phyloP scores from a whole-genome alignment of 768 basidiomycete genomes.

The Lepiota venenata region DNA sequence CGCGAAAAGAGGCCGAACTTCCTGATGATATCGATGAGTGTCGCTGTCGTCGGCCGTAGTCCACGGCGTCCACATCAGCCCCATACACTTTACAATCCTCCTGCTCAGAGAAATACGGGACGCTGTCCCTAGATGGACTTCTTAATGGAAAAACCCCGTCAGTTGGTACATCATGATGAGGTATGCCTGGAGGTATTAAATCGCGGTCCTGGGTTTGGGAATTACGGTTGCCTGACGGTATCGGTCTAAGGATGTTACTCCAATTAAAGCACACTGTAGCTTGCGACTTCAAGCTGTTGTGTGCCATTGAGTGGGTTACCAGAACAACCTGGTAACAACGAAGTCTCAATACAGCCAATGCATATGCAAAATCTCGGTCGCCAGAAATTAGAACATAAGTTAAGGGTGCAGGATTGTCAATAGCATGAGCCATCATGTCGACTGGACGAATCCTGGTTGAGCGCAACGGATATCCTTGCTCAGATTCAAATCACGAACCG shows the following conservation, averaged over 20 bases:
- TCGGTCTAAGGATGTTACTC: constrained; percentile 11
- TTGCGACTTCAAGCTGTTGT: constrained; percentile 48
- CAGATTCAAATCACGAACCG: constrained; percentile 15
- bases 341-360: constrained; percentile 52
- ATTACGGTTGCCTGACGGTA: neutral
- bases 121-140: neutral
- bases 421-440: constrained; percentile 65
- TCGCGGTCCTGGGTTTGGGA: neutral
- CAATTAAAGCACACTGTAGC: constrained; percentile 52
- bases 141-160: neutral
- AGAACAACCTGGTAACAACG: constrained; percentile 52
- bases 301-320: constrained; percentile 37
- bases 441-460: constrained; percentile 30
- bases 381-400: constrained; percentile 64
- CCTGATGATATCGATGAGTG: neutral
- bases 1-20: neutral
- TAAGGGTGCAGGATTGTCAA: constrained; percentile 46
- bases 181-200: neutral
- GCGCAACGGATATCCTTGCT: neutral
- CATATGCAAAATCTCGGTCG: constrained; percentile 66
- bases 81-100: neutral
- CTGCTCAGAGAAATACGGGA: neutral
- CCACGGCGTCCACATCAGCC: neutral
- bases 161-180: neutral
- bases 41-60: neutral